Conservation (phyloP, 495 filamentous ascomycete species). For the Aspergillus biplanus region DNA sequence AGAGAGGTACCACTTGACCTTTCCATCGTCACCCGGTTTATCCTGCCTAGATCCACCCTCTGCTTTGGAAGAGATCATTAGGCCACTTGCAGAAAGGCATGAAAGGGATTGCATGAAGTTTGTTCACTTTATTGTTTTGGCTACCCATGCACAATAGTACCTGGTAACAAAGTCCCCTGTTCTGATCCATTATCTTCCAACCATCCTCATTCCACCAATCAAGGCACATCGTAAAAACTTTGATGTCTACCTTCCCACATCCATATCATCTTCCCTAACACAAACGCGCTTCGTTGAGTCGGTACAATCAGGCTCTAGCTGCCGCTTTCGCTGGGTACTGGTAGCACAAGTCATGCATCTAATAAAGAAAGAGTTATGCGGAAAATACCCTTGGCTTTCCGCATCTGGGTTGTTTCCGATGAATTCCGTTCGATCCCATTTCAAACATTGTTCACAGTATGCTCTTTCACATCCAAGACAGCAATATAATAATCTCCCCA, state of each 20-base stretch:
- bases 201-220: background rate
- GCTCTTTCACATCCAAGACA: constrained; percentile 61
- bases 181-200: background rate
- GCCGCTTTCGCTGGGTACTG: background rate
- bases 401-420: constrained; percentile 56
- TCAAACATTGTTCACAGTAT: constrained; percentile 66
- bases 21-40: background rate
- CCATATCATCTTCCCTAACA: background rate
- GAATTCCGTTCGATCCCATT: constrained; percentile 55
- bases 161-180: too few relatives aligned
- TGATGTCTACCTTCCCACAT: background rate
- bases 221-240: background rate
- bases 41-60: too few relatives aligned
- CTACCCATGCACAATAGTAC: too few relatives aligned
- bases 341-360: constrained; percentile 12
- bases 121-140: too few relatives aligned
- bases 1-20: background rate
- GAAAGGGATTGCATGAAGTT: too few relatives aligned
- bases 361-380: constrained; percentile 19
- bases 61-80: too few relatives aligned
- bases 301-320: background rate
- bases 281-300: background rate
- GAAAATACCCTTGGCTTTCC: constrained; percentile 50
- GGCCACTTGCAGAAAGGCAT: too few relatives aligned
- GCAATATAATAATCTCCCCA: constrained; percentile 62